Conservation (phyloP, 805 yeast genomes). For the Candida cerambycidarum region DNA sequence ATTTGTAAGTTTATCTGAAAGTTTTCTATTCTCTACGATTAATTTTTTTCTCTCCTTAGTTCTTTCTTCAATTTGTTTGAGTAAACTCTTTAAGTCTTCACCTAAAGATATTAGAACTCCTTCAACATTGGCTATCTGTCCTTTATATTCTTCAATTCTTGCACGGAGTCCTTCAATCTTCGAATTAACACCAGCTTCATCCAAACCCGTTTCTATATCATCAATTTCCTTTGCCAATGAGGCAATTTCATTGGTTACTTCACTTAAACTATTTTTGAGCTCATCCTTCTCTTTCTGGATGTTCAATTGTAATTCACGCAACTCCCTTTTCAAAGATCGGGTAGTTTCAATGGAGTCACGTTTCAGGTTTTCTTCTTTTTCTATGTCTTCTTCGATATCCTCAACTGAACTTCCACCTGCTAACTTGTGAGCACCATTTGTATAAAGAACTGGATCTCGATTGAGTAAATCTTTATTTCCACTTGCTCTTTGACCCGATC, state of each 20-base stretch:
- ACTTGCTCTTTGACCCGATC: conserved; percentile 47
- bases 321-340: conserved; percentile 10
- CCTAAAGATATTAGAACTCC: conserved; percentile 29
- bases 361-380: background rate
- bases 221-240: conserved; percentile 23
- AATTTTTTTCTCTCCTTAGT: background rate
- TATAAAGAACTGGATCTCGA: conserved; percentile 54
- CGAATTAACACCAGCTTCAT: conserved; percentile 46
- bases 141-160: conserved; percentile 29
- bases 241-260: background rate
- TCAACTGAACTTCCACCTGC: conserved; percentile 3
- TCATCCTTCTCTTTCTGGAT: conserved; percentile 9
- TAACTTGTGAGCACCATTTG: conserved; percentile 8
- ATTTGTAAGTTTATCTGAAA: background rate
- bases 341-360: background rate
- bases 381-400: conserved; percentile 9
- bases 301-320: conserved; percentile 10
- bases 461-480: conserved; percentile 41
- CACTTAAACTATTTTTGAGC: conserved; percentile 7
- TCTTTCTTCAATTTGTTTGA: background rate
- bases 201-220: conserved; percentile 37
- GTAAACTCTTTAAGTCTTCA: conserved; percentile 18
- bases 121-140: conserved; percentile 26
- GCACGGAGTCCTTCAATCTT: conserved; percentile 37
- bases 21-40: background rate